Evolutionary conservation across 1,284 basidiomycete species (phyloP).

Genomic region (Ustilago tritici): DNA sequence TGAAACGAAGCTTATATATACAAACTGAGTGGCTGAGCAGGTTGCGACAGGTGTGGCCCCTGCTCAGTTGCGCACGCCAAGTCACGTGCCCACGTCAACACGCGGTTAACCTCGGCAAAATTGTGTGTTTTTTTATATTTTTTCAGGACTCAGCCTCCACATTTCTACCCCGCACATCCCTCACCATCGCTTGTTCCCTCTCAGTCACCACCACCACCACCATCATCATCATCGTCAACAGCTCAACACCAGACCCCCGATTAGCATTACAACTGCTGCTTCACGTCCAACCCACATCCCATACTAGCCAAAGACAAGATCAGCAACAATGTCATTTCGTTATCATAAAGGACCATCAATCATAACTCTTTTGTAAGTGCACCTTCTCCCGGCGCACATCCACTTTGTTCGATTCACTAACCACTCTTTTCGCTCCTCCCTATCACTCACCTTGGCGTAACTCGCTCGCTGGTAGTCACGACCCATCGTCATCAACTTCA

Average conservation of each 20-base stretch:
- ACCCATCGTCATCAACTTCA: conserved; percentile 22
- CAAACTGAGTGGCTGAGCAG: too few relatives aligned
- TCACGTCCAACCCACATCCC: background rate
- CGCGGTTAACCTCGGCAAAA: conserved; percentile 8
- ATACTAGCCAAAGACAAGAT: background rate
- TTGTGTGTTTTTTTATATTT: background rate
- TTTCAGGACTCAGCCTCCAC: conserved; percentile 20
- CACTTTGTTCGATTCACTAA: background rate
- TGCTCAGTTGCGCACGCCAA: too few relatives aligned
- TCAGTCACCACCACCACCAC: background rate
- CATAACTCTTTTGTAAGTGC: conserved; percentile 47
- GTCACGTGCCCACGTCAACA: background rate
- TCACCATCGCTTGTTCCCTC: background rate
- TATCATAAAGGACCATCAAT: conserved; percentile 44
- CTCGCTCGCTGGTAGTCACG: conserved; percentile 17
- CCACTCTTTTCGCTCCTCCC: background rate
- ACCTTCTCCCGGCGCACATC: background rate
- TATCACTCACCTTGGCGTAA: background rate
- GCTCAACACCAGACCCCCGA: background rate
- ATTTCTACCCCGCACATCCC: background rate
- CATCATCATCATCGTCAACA: conserved; percentile 7
- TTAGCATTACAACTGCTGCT: background rate
- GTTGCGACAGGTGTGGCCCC: too few relatives aligned
- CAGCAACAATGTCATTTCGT: conserved; percentile 34
- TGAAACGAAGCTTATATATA: too few relatives aligned